Evolutionary conservation across 129 eudicot species (phyloP), one percentile per base, ranked within the genome.

Genomic region (Centrapalus pauciflorus): DNA sequence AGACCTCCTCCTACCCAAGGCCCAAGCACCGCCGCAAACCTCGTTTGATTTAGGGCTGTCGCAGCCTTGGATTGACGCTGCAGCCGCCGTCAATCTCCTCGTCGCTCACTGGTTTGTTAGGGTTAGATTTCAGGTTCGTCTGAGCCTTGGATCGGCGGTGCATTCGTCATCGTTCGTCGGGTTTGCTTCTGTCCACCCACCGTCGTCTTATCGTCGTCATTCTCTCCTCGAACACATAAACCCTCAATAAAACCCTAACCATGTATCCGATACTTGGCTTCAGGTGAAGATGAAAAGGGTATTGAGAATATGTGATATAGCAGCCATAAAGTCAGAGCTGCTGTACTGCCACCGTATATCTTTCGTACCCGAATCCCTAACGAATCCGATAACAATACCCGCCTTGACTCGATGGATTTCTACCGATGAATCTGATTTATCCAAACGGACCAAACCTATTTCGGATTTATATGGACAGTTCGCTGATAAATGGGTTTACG

Each of bases 381-480:
- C 61, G 20, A 46, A 23, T 60, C 51, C 37, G 48, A 64, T 66
- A 26, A 54, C 66, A 13, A 28, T 64, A 29, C 58, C 57, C 65
- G 4, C 78, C 16, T 54, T 58, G 10, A 17, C 30, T 9, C 71
- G 72, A 37, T 64, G 71, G 70, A 10, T 73, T 51, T 63, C 57
- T 1, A 73, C 56, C 0, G 64, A 62, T 30, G 61, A 60, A 21
- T 49, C 67, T 12, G 9, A 58, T n/a, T 61, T 55, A 64, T 24
- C 75, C n/a, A n/a, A n/a, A n/a, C n/a, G n/a, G 11, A 71, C 70
- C 32, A 71, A 30, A 61, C 49, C 75, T 43, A 64, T 9, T 14
- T 60, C 13, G 34, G 64, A 55, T 56, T 55, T 77, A 23, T 71
- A 77, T 27, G 54, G 33, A 11, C 66, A 78, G 61, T 79, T 89